phyloP scores from a whole-genome alignment of 2,329 filamentous ascomycete genomes.

The Pseudogymnoascus sp. region DNA sequence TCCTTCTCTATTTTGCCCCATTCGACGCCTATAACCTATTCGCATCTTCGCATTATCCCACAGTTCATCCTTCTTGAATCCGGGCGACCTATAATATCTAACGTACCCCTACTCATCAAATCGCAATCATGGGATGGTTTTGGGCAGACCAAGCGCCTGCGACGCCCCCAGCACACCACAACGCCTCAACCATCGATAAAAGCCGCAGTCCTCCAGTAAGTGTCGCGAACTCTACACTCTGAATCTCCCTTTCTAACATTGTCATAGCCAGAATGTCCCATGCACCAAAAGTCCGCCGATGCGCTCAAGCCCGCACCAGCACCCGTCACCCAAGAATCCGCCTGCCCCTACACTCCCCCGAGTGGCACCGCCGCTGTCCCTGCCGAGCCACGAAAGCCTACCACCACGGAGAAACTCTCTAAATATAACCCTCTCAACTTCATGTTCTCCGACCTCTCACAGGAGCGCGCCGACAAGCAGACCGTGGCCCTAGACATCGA shows the following conservation, averaged over 20 bases:
- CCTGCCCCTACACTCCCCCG: conserved; percentile 28
- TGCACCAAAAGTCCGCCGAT: conserved; percentile 46
- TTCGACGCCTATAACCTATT: neutral
- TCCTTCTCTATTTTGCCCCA: neutral
- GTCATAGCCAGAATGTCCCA: conserved; percentile 58
- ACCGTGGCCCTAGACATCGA: conserved; percentile 65
- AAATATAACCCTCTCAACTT: conserved; percentile 80
- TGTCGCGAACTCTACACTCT: neutral
- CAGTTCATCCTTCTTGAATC: neutral
- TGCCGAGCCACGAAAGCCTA: conserved; percentile 23
- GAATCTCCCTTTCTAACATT: conserved; percentile 14
- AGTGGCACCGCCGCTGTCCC: conserved; percentile 19
- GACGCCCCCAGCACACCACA: conserved; percentile 22
- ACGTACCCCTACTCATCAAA: neutral
- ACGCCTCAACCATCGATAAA: conserved; percentile 17
- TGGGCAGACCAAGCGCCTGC: conserved; percentile 46
- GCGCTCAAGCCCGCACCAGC: conserved; percentile 26
- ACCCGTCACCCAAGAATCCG: conserved; percentile 26
- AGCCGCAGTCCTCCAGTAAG: conserved; percentile 11
- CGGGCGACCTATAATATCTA: neutral
- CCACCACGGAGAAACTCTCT: conserved; percentile 47
- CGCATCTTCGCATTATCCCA: neutral
- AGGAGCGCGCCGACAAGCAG: conserved; percentile 69
- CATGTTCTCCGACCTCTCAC: conserved; percentile 85
- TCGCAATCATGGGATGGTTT: conserved; percentile 52